Conservation (phyloP, 208 protist species). For the Acanthamoeba culbertsoni region DNA sequence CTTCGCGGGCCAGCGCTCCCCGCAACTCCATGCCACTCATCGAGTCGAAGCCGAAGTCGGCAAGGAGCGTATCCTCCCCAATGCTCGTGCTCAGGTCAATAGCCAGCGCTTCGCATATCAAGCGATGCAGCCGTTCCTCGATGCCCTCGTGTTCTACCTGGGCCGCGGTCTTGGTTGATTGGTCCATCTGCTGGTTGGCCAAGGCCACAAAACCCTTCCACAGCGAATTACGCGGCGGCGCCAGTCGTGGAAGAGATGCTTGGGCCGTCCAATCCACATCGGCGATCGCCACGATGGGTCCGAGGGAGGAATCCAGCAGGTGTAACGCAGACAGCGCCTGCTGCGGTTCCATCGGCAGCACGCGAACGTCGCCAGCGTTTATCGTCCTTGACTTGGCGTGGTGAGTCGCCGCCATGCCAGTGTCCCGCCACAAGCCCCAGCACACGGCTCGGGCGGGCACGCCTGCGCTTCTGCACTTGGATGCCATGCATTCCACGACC, state of each 20-base stretch:
- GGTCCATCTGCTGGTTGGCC: too few relatives aligned
- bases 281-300: neutral
- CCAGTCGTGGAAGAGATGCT: neutral
- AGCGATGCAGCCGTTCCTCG: neutral
- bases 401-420: constrained; percentile 64
- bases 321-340: neutral
- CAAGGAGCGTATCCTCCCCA: neutral
- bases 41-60: constrained; percentile 17
- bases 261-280: neutral
- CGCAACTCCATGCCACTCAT: constrained; percentile 51
- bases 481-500: constrained; percentile 67
- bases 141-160: neutral
- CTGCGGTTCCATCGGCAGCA: neutral
- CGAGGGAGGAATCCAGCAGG: neutral
- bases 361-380: neutral
- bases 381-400: neutral
- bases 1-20: neutral
- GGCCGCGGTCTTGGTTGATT: neutral
- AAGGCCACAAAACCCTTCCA: neutral
- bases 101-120: constrained; percentile 10
- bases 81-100: neutral
- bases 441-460: constrained; percentile 65
- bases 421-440: constrained; percentile 75
- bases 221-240: neutral
- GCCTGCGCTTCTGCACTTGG: constrained; percentile 23